phyloP scores from a whole-genome alignment of 352 stramenopile genomes.

The Phytophthora syringae region DNA sequence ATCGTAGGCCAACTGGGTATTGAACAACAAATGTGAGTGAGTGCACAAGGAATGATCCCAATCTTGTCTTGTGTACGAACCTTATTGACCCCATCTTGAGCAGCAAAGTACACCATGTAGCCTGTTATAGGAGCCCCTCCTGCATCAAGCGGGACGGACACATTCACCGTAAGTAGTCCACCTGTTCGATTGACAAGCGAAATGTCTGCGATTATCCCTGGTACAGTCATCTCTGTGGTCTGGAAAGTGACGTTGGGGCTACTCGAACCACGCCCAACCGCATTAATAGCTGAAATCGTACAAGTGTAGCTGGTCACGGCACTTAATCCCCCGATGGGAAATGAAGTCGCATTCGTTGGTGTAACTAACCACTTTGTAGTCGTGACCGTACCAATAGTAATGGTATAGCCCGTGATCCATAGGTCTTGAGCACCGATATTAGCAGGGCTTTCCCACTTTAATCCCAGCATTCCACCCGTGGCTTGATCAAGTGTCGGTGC shows the following conservation, averaged over 20 bases:
- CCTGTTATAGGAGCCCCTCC: constrained; percentile 48
- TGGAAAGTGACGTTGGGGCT: constrained; percentile 9
- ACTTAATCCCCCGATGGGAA: constrained; percentile 35
- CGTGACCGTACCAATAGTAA: constrained; percentile 22
- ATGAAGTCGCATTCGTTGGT: constrained; percentile 42
- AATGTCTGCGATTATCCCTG: constrained; percentile 33
- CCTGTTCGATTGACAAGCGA: constrained; percentile 45
- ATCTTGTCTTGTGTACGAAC: constrained; percentile 8
- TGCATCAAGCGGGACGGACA: constrained; percentile 42
- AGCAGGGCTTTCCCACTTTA: constrained; percentile 48
- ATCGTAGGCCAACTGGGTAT: constrained; percentile 39
- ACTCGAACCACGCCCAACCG: constrained; percentile 34
- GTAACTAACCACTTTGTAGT: constrained; percentile 26
- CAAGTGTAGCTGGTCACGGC: constrained; percentile 41
- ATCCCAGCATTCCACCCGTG: constrained; percentile 55
- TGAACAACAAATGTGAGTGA: too few species aligned
- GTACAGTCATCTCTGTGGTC: constrained; percentile 52
- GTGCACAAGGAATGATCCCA: too few species aligned
- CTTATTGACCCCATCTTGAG: constrained; percentile 11
- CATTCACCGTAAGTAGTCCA: constrained; percentile 45
- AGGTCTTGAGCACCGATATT: constrained; percentile 50
- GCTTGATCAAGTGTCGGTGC: constrained; percentile 19
- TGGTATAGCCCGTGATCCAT: constrained; percentile 52
- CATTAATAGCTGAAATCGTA: constrained; percentile 50
- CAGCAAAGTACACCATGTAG: constrained; percentile 33